Conservation (phyloP, 169 alveolate species). For the Eimeria acervulina region DNA sequence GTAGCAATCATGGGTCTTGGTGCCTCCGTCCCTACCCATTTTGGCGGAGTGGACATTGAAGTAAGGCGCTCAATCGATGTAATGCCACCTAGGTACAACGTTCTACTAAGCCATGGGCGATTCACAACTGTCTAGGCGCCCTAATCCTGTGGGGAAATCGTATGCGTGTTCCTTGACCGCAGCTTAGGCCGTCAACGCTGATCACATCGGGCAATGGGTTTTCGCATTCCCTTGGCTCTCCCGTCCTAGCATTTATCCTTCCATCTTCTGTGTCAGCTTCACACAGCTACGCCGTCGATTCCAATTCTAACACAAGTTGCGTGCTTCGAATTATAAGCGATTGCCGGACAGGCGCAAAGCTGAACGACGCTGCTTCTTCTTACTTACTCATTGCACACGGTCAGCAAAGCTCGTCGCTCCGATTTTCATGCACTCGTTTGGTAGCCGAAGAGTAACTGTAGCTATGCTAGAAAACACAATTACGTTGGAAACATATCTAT, state of each 20-base stretch:
- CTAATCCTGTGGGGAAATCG: background rate
- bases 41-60: slow-evolving; percentile 34
- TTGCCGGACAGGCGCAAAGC: background rate
- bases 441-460: background rate
- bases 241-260: slow-evolving; percentile 40
- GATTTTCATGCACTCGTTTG: background rate
- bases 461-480: background rate
- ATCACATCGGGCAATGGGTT: background rate
- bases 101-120: background rate
- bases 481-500: background rate
- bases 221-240: slow-evolving; percentile 40
- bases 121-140: too few species aligned
- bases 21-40: slow-evolving; percentile 4
- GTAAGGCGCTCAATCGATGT: background rate
- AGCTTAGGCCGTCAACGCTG: background rate
- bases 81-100: background rate
- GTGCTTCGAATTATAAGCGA: background rate
- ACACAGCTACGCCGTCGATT: slow-evolving; percentile 15
- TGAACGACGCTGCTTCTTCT: background rate
- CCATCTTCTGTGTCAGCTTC: slow-evolving; percentile 3
- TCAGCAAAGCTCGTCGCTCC: background rate
- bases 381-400: slow-evolving; percentile 25
- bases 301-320: background rate
- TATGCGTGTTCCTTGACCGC: background rate
- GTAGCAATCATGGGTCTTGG: slow-evolving; percentile 41